phyloP scores from a whole-genome alignment of 352 stramenopile species.

The Pythium biforme region DNA sequence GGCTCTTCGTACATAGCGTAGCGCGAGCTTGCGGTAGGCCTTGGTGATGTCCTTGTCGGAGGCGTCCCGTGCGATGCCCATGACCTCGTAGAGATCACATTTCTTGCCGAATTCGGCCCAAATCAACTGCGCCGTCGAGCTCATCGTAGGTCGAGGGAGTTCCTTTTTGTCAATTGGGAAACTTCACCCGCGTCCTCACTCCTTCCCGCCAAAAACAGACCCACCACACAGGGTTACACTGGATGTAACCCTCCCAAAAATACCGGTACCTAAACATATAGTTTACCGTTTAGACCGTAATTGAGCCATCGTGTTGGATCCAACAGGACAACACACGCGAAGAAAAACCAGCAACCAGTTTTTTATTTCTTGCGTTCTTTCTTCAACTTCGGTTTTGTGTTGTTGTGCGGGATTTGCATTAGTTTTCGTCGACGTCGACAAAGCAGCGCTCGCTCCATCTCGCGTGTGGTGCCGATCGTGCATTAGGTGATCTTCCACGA shows the following conservation, averaged over 20 bases:
- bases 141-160: constrained; percentile 15
- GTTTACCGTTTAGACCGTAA: neutral
- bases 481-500: neutral
- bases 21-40: constrained; percentile 64
- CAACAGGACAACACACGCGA: neutral
- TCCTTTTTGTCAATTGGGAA: neutral
- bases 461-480: too few species aligned
- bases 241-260: too few species aligned
- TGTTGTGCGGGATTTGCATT: neutral
- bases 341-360: neutral
- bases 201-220: constrained; percentile 25
- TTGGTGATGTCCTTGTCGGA: constrained; percentile 73
- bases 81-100: constrained; percentile 78
- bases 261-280: too few species aligned
- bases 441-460: constrained; percentile 2
- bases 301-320: too few species aligned
- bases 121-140: constrained; percentile 45
- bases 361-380: constrained; percentile 1
- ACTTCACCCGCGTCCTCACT: neutral
- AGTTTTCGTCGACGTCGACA: constrained; percentile 29
- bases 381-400: constrained; percentile 9
- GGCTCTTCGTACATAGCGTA: constrained; percentile 55
- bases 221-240: constrained; percentile 1
- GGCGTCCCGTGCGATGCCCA: constrained; percentile 52
- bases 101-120: constrained; percentile 54